phyloP scores from a whole-genome alignment of 331 rosid genomes.

The Rhamnella rubrinervis region DNA sequence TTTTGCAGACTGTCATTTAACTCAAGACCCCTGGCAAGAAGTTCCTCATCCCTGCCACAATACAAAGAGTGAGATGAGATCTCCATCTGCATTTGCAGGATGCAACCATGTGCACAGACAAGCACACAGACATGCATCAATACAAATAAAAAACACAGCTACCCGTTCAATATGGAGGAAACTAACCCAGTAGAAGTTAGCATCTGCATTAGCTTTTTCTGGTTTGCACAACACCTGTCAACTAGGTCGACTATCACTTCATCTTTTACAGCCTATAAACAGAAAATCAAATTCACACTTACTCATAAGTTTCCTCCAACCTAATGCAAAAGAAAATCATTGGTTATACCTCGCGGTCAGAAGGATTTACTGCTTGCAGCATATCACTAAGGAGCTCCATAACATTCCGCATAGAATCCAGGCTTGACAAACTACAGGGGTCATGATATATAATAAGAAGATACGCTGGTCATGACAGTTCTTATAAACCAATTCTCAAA shows the following conservation, averaged over 20 bases:
- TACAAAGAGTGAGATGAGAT: conserved; percentile 18
- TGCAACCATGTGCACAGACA: background rate
- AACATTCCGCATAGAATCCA: conserved; percentile 83
- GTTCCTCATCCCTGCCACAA: conserved; percentile 77
- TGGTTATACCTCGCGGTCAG: conserved; percentile 61
- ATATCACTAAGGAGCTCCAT: conserved; percentile 87
- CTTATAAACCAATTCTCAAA: background rate
- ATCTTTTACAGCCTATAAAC: conserved; percentile 72
- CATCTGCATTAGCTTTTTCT: conserved; percentile 96
- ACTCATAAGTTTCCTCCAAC: conserved; percentile 14
- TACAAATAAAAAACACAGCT: background rate
- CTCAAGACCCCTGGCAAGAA: conserved; percentile 93
- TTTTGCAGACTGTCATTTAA: conserved; percentile 77
- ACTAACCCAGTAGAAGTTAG: conserved; percentile 94
- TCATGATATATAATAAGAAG: conserved; percentile 15
- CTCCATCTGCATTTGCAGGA: conserved; percentile 1
- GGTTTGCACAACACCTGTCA: conserved; percentile 78
- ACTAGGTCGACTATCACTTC: conserved; percentile 90
- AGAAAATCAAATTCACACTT: conserved; percentile 3
- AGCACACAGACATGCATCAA: background rate
- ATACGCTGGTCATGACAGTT: background rate
- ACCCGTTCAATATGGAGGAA: background rate
- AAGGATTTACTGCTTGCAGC: conserved; percentile 88
- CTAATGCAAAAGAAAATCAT: conserved; percentile 19
- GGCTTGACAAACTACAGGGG: conserved; percentile 65